Percentiles rank a stretch among this genome's conserved stretches.
Conservation (phyloP, 2,329 filamentous ascomycete genomes). For the Chrysoporthe cubensis region DNA sequence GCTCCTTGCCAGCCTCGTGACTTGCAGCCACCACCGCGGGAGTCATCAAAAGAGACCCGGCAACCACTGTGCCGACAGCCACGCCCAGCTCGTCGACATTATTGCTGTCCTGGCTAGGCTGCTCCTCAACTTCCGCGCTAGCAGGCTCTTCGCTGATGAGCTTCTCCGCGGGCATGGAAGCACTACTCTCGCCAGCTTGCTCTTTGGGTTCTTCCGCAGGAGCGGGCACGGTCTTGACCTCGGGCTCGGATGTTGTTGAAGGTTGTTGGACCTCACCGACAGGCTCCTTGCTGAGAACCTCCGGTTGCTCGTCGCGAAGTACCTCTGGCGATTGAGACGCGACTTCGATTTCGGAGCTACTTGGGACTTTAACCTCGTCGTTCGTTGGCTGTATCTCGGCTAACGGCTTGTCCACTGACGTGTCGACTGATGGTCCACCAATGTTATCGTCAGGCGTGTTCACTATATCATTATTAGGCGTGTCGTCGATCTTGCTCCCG, state of each 20-base stretch:
- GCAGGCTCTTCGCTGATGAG: slow-evolving; percentile 1
- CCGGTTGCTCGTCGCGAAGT: not conserved
- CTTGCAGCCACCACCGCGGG: slow-evolving; percentile 11
- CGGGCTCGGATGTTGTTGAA: not conserved
- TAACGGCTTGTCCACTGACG: slow-evolving; percentile 4
- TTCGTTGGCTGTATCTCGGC: not conserved
- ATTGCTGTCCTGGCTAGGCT: not conserved
- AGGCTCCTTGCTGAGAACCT: not conserved
- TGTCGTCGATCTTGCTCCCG: slow-evolving; percentile 9
- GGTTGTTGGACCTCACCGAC: not conserved
- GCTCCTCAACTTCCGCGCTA: not conserved
- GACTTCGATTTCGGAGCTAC: no score
- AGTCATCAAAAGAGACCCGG: slow-evolving; percentile 17
- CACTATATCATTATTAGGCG: slow-evolving; percentile 14
- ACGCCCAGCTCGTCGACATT: not conserved
- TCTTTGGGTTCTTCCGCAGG: slow-evolving; percentile 1
- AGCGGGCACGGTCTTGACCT: not conserved
- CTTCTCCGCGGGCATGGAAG: not conserved
- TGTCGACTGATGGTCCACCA: slow-evolving; percentile 11
- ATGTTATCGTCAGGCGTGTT: slow-evolving; percentile 11
- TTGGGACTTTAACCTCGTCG: not conserved
- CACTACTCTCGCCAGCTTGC: not conserved
- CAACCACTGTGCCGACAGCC: slow-evolving; percentile 9
- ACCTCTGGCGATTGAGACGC: no score
- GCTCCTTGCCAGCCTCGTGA: slow-evolving; percentile 3